Evolutionary conservation across 164 flowering plant species (phyloP), one percentile per base, ranked within the genome.

Genomic region (Cinnamomum micranthum): DNA sequence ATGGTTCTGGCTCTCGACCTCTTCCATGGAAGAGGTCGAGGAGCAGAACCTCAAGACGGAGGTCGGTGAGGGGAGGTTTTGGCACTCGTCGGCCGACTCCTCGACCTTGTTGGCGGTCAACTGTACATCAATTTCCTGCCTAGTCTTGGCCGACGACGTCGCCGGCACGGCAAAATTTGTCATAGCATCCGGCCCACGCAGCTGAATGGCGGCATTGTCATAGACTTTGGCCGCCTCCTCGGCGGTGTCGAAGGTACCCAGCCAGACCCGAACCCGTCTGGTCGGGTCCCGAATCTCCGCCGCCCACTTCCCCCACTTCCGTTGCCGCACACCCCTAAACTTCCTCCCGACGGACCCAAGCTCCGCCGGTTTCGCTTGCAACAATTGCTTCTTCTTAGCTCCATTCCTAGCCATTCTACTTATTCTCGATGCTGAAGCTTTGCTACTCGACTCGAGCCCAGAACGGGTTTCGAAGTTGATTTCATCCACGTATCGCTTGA

Each of bases 281-380:
- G 81, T 75, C 6, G 97, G 97, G 82, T 94, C 98, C 47, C 98
- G 81, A 68, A 94, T 94, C 87, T 94, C 98, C 0, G 98, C 97
- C 10, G 98, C 98, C 97, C 96, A 94, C 75, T 94, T 94, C 0
- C 97, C 98, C 97, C 98, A 94, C 1, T 94, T 93, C 73, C 98
- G 82, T 50, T 85, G 95, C 63, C 98, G 76, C 0, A 94, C 98
- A 0, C 98, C 98, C 0, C 97, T 83, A 73, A 83, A 92, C 87
- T 94, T 94, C 83, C 73, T 84, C 3, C 78, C 85, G 9, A 31
- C 66, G 1, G 74, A 10, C n/a, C 52, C 4, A 7, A 28, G 50
- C 25, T 27, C 63, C 19, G 28, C 74, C 66, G 20, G 73, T 68
- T 33, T 63, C 65, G 64, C 35, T 10, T 50, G 13, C 13, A 12